Evolutionary conservation across 1,139 yeast species (phyloP), one percentile per base, ranked within the genome.

Genomic region (Zygosaccharomyces sapae): DNA sequence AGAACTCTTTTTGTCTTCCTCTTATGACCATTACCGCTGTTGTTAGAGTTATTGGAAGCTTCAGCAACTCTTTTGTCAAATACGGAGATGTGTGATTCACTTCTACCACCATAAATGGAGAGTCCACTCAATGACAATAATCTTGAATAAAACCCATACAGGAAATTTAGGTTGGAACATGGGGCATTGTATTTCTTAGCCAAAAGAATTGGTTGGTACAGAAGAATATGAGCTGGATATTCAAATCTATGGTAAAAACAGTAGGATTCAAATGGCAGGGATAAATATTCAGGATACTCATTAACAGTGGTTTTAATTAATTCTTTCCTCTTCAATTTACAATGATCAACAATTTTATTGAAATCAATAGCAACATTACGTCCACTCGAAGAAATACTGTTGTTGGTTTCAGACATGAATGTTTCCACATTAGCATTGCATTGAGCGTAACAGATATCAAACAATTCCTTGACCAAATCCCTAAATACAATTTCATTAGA

Each of bases 261-360:
- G 43, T 63, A 63, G 6, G 64, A 55, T 50, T 63, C 67, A 49
- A 61, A 63, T n/a, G 65, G 59, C 16, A 62, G 36, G 2, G 62
- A 52, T 39, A 62, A 48, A 48, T 54, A 61, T 41, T 61, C 65
- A 3, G 66, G 65, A 47, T 61, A 56, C 45, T 59, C 63, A 39
- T 52, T 57, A 8, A 53, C 55, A 1, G 63, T 59, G 8, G 54
- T 50, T 16, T 49, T 52, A 12, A 53, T 54, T 25, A 61, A 45
- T 19, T 57, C 55, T 33, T 43, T 44, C 41, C 55, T 56, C 37
- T 57, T 56, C 16, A 40, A 45, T 44, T 57, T 55, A n/a, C 56
- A 50, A 20, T 47, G 43, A 3, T 52, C 49, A 9, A 58, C 47
- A 13, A 61, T 54, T 10, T 50, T 49, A 2, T 47, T 41, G 42